phyloP scores from a whole-genome alignment of 2,329 filamentous ascomycete genomes.

The Emmonsia crescens region DNA sequence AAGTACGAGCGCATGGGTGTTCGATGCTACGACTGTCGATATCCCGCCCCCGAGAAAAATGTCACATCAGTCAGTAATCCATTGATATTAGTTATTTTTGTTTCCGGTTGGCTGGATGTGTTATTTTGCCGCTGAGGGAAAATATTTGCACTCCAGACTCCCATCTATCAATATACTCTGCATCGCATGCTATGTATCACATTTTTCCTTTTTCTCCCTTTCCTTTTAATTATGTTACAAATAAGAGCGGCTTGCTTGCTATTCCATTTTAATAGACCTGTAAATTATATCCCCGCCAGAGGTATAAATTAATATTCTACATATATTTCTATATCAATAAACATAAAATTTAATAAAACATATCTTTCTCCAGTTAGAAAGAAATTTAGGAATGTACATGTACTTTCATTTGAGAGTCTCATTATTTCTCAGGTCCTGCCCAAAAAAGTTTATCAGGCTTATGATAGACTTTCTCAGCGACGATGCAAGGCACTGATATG shows the following conservation, averaged over 20 bases:
- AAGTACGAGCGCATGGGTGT: slow-evolving; percentile 24
- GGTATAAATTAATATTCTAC: too few relatives aligned
- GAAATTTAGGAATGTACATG: too few relatives aligned
- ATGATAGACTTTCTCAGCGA: too few relatives aligned
- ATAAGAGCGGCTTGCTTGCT: not conserved
- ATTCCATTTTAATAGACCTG: not conserved
- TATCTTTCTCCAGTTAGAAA: too few relatives aligned
- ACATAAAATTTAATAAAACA: too few relatives aligned
- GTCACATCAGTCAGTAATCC: not conserved
- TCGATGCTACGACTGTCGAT: slow-evolving; percentile 25
- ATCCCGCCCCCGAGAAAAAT: slow-evolving; percentile 16
- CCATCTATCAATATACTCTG: not conserved
- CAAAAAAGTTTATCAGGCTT: too few relatives aligned
- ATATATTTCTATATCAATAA: too few relatives aligned
- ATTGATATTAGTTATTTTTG: not conserved
- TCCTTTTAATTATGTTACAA: not conserved
- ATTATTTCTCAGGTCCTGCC: too few relatives aligned
- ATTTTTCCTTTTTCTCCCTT: too few relatives aligned
- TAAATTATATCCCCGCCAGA: not conserved
- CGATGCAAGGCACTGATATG: too few relatives aligned
- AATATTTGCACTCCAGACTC: not conserved
- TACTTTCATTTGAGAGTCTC: too few relatives aligned
- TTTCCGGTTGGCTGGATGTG: not conserved
- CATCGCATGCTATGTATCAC: too few relatives aligned
- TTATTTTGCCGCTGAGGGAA: not conserved